Evolutionary conservation across 768 basidiomycete genomes (phyloP), one percentile per base, ranked within the genome.

Genomic region (Trametopsis cervina): DNA sequence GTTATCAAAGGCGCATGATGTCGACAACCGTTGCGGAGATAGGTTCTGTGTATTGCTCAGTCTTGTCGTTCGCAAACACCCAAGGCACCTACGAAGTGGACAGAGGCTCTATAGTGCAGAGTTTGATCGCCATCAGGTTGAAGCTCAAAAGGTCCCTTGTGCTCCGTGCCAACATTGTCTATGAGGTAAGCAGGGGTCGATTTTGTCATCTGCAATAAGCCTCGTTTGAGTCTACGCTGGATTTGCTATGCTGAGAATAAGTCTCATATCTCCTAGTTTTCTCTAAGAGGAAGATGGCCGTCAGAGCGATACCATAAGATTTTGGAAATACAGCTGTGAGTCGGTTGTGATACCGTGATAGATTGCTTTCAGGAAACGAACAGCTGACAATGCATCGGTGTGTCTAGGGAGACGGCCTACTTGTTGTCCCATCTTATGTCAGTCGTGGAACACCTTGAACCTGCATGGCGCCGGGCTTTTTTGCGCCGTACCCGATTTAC

Each of bases 241-340:
- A 11, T 6, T 17, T 10, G 22, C 21, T 18, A 7, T 25, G 7
- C 24, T n/a, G n/a, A n/a, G n/a, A n/a, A n/a, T n/a, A n/a, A n/a
- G n/a, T 24, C 26, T n/a, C 7, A 27, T 25, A 40, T 17, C 23
- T 6, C 21, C 3, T 57, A 91, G 82, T 80, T 89, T 60, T 89
- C 88, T 0, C 63, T 92, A 20, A 65, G 79, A 44, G 90, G 89
- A 0, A 68, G 73, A 54, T 92, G 88, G 90, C 90, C 90, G 1
- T 76, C 77, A n/a, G 67, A 85, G 47, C 67, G 90, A 50, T 91
- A 91, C 60, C 78, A 83, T 29, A 77, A 68, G 27, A 75, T 88
- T 25, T 63, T 82, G 53, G 78, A 86, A 20, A 58, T 86, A 5
- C 86, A 88, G 55, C 58, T 82, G 87, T 87, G 54, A 43, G 78